Evolutionary conservation across 1,139 yeast genomes (phyloP).

Genomic region (Nakaseomyces uthaithaninus): DNA sequence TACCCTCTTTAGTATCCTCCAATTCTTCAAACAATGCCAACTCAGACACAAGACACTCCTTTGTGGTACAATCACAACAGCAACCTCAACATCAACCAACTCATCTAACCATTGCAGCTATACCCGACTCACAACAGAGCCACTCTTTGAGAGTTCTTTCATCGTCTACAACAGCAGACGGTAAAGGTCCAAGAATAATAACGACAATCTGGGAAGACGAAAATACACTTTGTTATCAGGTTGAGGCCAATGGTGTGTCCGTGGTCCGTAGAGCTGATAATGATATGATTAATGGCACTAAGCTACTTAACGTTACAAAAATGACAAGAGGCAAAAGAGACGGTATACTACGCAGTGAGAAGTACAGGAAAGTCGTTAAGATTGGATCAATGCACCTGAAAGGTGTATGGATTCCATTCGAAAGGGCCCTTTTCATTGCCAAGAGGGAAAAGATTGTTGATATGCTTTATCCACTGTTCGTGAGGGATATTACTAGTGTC

Average conservation of each 20-base stretch:
- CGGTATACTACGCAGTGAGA: slow-evolving; percentile 84
- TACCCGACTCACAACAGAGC: slow-evolving; percentile 3
- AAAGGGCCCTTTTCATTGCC: slow-evolving; percentile 85
- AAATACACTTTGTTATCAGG: slow-evolving; percentile 88
- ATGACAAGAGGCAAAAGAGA: slow-evolving; percentile 96
- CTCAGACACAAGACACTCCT: slow-evolving; percentile 3
- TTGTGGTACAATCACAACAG: background rate
- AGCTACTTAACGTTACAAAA: slow-evolving; percentile 81
- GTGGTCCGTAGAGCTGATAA: slow-evolving; percentile 93
- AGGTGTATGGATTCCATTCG: slow-evolving; percentile 98
- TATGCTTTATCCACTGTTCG: slow-evolving; percentile 77
- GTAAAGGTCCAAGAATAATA: slow-evolving; percentile 68
- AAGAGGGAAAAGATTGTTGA: slow-evolving; percentile 85
- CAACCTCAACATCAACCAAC: slow-evolving; percentile 1
- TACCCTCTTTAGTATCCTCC: background rate
- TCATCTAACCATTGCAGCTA: slow-evolving; percentile 5
- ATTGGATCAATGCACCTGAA: slow-evolving; percentile 95
- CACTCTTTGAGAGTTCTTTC: slow-evolving; percentile 5
- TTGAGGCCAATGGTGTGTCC: slow-evolving; percentile 82
- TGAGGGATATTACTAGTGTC: slow-evolving; percentile 43
- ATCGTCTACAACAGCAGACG: slow-evolving; percentile 1
- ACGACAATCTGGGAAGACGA: slow-evolving; percentile 98
- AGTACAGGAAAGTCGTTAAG: slow-evolving; percentile 84
- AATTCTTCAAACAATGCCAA: slow-evolving; percentile 1
- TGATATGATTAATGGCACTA: slow-evolving; percentile 90